Evolutionary conservation across 805 yeast species (phyloP), one percentile per base, ranked within the genome.

Genomic region (Millerozyma acaciae): DNA sequence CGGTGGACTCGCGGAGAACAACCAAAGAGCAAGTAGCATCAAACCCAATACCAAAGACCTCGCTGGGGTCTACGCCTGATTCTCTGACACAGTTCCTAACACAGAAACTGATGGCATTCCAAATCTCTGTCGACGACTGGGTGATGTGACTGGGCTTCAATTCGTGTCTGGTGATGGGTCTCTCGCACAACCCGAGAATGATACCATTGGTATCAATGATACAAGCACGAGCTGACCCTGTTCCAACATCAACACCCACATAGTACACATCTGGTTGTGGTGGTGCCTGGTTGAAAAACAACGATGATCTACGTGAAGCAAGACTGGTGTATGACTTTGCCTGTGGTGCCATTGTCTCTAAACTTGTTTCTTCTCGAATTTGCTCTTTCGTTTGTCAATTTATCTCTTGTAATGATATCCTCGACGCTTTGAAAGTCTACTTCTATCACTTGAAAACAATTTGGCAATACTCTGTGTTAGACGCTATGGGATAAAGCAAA

Each of bases 21-120:
- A 88, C 96, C 37, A 93, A 68, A 2, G 97, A 93, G 57, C 98
- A 93, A 17, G 98, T 93, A 18, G 97, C 98, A 60, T 93, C 98
- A 47, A 89, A 93, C 0, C 97, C 97, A 42, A 93, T 78, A 41
- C 97, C 97, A 51, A 73, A 73, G 28, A 93, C 83, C 10, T 70
- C 68, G 2, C 62, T 48, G 1, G 85, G 79, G 26, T 81, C 83
- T 26, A 88, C 75, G 2, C 80, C 84, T 3, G 93, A 75, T 35
- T 87, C 94, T 10, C 80, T 62, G 21, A 90, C 61, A 29, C 87
- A 81, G 8, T 79, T 70, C 48, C 78, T 78, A 36, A 85, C 90
- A 65, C 96, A 84, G 62, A 70, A 78, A 52, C 95, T 80, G 44
- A 86, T 84, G 30, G 83, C 80, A 39, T 78, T 75, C 97, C 97